A percentile compares a stretch with the other conserved stretches of the same genome.
These are phyloP conservation scores for Gillenia trifoliata DNA, from an alignment of 306 rosid genomes.

Conservation along the genomic window DNA sequence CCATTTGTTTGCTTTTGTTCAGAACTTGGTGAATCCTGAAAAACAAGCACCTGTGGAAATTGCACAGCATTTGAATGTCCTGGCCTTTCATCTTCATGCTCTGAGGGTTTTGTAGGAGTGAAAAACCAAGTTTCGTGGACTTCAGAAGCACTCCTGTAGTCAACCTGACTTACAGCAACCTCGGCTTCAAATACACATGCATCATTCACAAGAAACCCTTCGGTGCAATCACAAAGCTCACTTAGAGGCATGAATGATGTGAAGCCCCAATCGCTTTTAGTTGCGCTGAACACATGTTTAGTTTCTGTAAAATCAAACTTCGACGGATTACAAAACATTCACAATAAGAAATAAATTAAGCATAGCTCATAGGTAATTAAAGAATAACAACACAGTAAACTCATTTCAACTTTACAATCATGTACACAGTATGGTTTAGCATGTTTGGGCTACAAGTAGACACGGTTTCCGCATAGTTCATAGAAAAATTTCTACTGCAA, in stretches of 20 bases:
- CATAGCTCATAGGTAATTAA: neutral
- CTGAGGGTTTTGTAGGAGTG: neutral
- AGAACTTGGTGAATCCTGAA: neutral
- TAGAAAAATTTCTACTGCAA: neutral
- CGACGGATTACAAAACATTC: neutral
- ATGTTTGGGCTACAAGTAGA: no score
- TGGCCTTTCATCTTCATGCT: neutral
- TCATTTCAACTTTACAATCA: neutral
- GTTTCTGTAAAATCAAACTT: constrained; percentile 6
- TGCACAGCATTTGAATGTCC: neutral
- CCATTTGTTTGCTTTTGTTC: neutral
- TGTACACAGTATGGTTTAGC: no score
- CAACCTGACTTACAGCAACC: constrained; percentile 17
- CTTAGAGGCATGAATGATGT: constrained; percentile 21
- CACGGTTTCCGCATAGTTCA: no score
- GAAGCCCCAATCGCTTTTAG: constrained; percentile 16
- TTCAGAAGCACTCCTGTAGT: neutral
- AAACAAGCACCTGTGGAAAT: neutral
- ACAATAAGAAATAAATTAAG: neutral
- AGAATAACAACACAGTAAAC: neutral
- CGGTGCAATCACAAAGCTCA: neutral
- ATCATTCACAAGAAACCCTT: constrained; percentile 9
- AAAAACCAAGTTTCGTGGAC: neutral
- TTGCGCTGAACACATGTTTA: constrained; percentile 2
- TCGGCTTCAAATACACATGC: constrained; percentile 12